phyloP scores from a whole-genome alignment of 2,329 filamentous ascomycete genomes.

The Calonectria pseudoturangicola region DNA sequence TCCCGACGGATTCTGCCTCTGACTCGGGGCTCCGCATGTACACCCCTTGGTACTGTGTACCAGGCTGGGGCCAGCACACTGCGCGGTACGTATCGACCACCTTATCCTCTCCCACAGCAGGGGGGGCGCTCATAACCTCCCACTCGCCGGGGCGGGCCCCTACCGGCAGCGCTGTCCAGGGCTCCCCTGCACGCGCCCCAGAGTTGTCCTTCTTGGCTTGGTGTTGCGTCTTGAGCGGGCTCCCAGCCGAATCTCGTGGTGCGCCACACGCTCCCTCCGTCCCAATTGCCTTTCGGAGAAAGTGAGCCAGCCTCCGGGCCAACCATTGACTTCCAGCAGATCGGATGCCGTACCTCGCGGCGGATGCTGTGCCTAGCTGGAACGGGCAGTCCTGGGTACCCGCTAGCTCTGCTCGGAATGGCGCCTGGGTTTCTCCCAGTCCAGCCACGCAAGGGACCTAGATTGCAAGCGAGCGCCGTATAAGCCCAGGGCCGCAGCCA shows the following conservation, averaged over 20 bases:
- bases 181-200: conserved; percentile 26
- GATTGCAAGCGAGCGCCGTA: conserved; percentile 24
- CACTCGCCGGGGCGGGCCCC: conserved; percentile 28
- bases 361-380: conserved; percentile 13
- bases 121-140: conserved; percentile 24
- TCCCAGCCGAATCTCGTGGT: conserved; percentile 18
- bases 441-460: conserved; percentile 31
- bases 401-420: conserved; percentile 12
- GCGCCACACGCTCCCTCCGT: conserved; percentile 27
- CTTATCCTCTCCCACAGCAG: conserved; percentile 20
- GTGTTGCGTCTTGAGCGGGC: conserved; percentile 21
- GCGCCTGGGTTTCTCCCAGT: conserved; percentile 2
- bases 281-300: conserved; percentile 15
- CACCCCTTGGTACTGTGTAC: conserved; percentile 20
- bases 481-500: conserved; percentile 12
- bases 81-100: conserved; percentile 14
- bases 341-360: conserved; percentile 16
- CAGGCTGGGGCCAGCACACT: conserved; percentile 16
- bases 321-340: conserved; percentile 13
- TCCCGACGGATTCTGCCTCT: conserved; percentile 30
- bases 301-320: conserved; percentile 29
- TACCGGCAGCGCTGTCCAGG: conserved; percentile 24
- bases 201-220: conserved; percentile 27
- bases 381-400: conserved; percentile 11
- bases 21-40: conserved; percentile 32